Conservation (phyloP, 768 basidiomycete genomes). For the Serpula lacrymans region DNA sequence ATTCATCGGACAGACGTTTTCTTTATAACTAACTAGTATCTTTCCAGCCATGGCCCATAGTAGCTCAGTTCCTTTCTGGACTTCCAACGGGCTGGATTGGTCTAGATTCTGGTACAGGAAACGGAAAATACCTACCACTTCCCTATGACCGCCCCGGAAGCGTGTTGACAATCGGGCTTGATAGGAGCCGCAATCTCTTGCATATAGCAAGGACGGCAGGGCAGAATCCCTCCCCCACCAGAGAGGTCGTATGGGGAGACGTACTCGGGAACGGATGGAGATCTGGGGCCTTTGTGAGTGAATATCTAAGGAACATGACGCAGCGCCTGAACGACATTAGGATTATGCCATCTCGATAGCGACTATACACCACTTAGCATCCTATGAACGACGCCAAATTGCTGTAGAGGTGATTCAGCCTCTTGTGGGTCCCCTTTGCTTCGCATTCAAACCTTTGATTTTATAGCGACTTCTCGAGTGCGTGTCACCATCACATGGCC, state of each 20-base stretch:
- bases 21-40: too few species aligned
- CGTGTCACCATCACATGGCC: constrained; percentile 67
- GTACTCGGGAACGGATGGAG: constrained; percentile 75
- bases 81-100: constrained; percentile 80
- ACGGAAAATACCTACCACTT: constrained; percentile 92
- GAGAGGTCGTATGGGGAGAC: constrained; percentile 82
- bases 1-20: too few species aligned
- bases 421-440: not conserved
- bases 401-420: constrained; percentile 63
- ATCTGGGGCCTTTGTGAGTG: constrained; percentile 71
- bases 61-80: constrained; percentile 67
- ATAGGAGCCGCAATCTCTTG: constrained; percentile 79
- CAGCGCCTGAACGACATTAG: constrained; percentile 35
- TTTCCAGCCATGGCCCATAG: constrained; percentile 86
- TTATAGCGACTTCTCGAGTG: constrained; percentile 57
- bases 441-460: not conserved
- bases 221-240: constrained; percentile 25
- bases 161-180: constrained; percentile 78
- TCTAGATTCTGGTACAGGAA: constrained; percentile 93
- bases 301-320: constrained; percentile 7
- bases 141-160: constrained; percentile 58
- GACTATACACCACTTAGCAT: constrained; percentile 94
- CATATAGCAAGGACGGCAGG: constrained; percentile 69
- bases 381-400: constrained; percentile 61
- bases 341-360: constrained; percentile 97